phyloP scores from a whole-genome alignment of 345 rosid genomes.

The Boechera divaricarpa region DNA sequence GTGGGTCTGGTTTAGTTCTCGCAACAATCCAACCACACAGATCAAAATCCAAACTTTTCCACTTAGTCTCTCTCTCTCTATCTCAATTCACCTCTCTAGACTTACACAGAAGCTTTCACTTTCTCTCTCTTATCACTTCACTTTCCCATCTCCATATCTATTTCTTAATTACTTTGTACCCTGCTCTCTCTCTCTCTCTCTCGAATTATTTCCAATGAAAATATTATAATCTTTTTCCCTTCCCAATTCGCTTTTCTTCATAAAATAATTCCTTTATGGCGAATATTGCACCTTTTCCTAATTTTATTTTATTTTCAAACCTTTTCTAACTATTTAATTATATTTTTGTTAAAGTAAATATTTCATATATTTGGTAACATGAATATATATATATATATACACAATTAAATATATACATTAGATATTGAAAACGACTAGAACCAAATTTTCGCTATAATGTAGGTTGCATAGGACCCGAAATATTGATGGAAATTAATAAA shows the following conservation, averaged over 20 bases:
- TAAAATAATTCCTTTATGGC: slow-evolving; percentile 12
- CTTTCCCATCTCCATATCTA: slow-evolving; percentile 23
- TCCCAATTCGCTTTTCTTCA: background rate
- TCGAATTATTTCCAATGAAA: slow-evolving; percentile 26
- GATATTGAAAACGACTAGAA: slow-evolving; percentile 29
- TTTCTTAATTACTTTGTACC: background rate
- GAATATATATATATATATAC: no score
- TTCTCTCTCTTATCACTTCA: slow-evolving; percentile 46
- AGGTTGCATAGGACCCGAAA: background rate
- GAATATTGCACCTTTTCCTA: slow-evolving; percentile 34
- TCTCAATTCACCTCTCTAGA: slow-evolving; percentile 1
- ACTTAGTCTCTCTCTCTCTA: slow-evolving; percentile 21
- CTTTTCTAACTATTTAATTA: background rate
- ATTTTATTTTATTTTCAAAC: background rate
- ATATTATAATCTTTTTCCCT: background rate
- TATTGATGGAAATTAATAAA: slow-evolving; percentile 8
- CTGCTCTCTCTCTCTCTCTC: background rate
- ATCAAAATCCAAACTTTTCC: slow-evolving; percentile 45
- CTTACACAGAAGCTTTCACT: slow-evolving; percentile 33
- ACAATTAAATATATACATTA: no score
- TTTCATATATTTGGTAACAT: no score
- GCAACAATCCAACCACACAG: slow-evolving; percentile 47
- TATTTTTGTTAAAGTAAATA: no score
- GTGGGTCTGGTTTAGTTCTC: slow-evolving; percentile 43
- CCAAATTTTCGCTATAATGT: slow-evolving; percentile 12